These are phyloP conservation scores for Ochetophila trinervis DNA, from an alignment of 306 rosid genomes.

Conservation along the genomic window DNA sequence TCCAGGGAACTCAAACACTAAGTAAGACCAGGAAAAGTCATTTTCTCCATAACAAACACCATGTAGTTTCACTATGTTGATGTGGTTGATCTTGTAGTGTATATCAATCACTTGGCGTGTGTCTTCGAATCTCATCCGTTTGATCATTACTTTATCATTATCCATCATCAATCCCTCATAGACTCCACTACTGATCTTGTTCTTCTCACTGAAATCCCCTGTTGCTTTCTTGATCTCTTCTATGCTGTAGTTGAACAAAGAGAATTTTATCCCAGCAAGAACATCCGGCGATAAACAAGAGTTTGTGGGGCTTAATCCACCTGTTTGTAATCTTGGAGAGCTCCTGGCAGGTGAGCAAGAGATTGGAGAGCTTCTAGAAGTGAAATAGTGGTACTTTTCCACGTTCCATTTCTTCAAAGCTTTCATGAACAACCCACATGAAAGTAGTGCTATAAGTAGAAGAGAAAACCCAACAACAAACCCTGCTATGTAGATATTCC, in stretches of 20 bases:
- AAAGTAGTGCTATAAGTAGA: conserved; percentile 37
- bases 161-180: conserved; percentile 38
- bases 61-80: conserved; percentile 55
- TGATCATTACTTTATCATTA: conserved; percentile 50
- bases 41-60: conserved; percentile 58
- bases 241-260: conserved; percentile 45
- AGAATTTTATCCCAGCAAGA: conserved; percentile 57
- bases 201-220: conserved; percentile 49
- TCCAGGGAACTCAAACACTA: conserved; percentile 61
- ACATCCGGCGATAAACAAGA: conserved; percentile 62
- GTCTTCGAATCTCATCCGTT: conserved; percentile 54
- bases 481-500: conserved; percentile 40
- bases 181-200: conserved; percentile 34
- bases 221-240: conserved; percentile 52
- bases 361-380: conserved; percentile 29
- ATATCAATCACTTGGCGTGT: conserved; percentile 47
- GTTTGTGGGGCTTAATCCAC: conserved; percentile 26
- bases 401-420: conserved; percentile 33
- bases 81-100: conserved; percentile 63
- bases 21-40: conserved; percentile 44
- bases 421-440: conserved; percentile 37
- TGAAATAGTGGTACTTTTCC: conserved; percentile 32
- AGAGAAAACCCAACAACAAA: conserved; percentile 38
- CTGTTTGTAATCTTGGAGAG: conserved; percentile 24
- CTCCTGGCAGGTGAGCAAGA: conserved; percentile 34